These are phyloP conservation scores for Rhodotorula sp. DNA, from an alignment of 1,284 basidiomycete genomes.

Conservation along the genomic window DNA sequence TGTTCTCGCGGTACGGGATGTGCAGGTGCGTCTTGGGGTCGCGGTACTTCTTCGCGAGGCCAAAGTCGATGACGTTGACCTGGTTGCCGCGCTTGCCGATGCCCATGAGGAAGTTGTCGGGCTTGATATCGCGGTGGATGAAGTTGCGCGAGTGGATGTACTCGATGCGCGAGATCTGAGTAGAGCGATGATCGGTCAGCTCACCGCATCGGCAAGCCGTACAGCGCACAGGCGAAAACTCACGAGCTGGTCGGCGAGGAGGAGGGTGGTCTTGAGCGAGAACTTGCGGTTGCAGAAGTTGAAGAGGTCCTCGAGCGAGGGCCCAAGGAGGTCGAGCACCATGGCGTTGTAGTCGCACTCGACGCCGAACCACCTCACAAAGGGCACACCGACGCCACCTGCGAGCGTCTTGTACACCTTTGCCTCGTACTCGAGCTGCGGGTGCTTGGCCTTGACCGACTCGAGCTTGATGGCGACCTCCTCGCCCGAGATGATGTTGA, in stretches of 20 bases:
- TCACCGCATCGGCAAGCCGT: constrained; percentile 64
- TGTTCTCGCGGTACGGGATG: constrained; percentile 99
- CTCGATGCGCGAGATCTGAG: constrained; percentile 94
- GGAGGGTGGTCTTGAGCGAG: constrained; percentile 91
- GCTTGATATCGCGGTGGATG: constrained; percentile 99
- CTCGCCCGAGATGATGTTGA: constrained; percentile 99
- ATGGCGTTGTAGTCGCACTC: constrained; percentile 99
- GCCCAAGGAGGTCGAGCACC: constrained; percentile 96
- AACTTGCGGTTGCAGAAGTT: constrained; percentile 99
- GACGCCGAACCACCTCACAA: constrained; percentile 97
- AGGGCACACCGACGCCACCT: constrained; percentile 96
- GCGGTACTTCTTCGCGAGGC: constrained; percentile 98
- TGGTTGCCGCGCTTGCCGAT: constrained; percentile 98
- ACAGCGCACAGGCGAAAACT: constrained; percentile 47
- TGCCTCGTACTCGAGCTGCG: constrained; percentile 96
- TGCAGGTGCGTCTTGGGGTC: constrained; percentile 99
- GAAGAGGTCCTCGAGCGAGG: constrained; percentile 97
- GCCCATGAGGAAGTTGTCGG: constrained; percentile 99
- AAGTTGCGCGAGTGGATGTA: constrained; percentile 99
- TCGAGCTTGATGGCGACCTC: constrained; percentile 99
- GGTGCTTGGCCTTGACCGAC: constrained; percentile 99
- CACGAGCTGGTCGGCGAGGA: constrained; percentile 95
- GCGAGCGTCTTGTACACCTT: constrained; percentile 69
- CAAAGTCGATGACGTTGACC: constrained; percentile 99
- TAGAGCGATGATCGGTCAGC: not conserved